Conservation (phyloP, 2,329 filamentous ascomycete species). For the Ophiostoma quercus region DNA sequence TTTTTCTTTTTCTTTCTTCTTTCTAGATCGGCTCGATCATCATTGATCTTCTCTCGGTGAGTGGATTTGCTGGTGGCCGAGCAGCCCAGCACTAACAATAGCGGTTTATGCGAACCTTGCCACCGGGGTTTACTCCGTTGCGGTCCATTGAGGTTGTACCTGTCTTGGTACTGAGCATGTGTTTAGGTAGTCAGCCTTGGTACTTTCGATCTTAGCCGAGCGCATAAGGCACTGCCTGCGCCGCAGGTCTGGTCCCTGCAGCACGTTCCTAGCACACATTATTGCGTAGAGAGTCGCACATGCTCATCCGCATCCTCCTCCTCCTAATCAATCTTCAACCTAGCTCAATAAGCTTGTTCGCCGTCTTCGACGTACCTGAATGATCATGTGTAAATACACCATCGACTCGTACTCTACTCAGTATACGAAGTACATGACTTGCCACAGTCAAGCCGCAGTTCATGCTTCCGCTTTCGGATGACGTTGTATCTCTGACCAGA, state of each 20-base stretch:
- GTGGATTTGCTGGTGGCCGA: not conserved
- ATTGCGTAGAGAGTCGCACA: too few species aligned
- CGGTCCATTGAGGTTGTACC: not conserved
- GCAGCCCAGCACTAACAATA: not conserved
- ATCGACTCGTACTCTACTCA: not conserved
- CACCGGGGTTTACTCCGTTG: constrained; percentile 8
- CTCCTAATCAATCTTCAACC: not conserved
- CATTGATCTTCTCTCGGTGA: not conserved
- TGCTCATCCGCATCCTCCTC: not conserved
- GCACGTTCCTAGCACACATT: not conserved
- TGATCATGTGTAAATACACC: not conserved
- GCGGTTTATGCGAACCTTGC: not conserved
- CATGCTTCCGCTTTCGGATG: not conserved
- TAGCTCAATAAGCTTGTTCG: not conserved
- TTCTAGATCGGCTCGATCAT: not conserved
- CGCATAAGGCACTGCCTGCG: not conserved
- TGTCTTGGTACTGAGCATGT: too few species aligned
- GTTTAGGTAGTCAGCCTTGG: not conserved
- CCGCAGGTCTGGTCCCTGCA: constrained; percentile 1
- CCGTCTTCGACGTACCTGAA: not conserved
- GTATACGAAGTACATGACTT: not conserved
- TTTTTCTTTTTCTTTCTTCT: not conserved
- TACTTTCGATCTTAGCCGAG: not conserved
- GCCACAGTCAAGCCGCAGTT: not conserved
- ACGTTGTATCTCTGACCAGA: not conserved